Evolutionary conservation across 2,329 filamentous ascomycete genomes (phyloP), one percentile per base, ranked within the genome.

Genomic region (Alternaria consortialis): DNA sequence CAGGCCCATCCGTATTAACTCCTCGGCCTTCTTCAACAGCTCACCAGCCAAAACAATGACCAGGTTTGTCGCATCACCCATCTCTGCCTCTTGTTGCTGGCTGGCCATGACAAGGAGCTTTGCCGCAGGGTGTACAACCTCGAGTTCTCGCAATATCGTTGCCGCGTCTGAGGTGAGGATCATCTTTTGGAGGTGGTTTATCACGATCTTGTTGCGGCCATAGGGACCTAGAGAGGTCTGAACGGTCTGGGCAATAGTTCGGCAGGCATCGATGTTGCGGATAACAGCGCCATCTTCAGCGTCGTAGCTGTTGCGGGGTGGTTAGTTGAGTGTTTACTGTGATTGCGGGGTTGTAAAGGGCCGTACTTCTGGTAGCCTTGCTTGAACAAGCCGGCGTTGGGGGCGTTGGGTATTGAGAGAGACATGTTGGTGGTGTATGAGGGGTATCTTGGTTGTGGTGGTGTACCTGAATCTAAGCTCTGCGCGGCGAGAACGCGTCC

Each of bases 101-200:
- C 91, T 94, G 63, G 95, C 94, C 96, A 99, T 99, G 73, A 99
- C 95, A 55, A 99, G 85, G 67, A 99, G 86, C 84, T 99, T 99
- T 53, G 95, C 96, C 59, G 95, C 95, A 65, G 96, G 95, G 84
- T 99, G 95, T 58, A 99, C 94, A 65, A 99, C 95, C 77, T 99
- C 95, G 80, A 99, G 89, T 84, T 99, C 96, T 76, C 93, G 91
- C 72, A 99, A 87, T 78, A 99, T 99, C 43, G 95, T 98, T 69
- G 95, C 95, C 68, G 95, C 95, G 78, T 99, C 95, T 63, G 94
- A 98, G 72, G 96, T 99, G 68, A 99, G 86, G 74, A 97, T 97
- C 95, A 99, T 97, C 87, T 99, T 99, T 82, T 97, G 93, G 66
- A 99, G 87, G 84, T 99, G 96, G 86, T 99, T 99, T 86, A 99